Conservation (phyloP, 108 stramenopile genomes). For the Fragilariopsis cylindrus region DNA sequence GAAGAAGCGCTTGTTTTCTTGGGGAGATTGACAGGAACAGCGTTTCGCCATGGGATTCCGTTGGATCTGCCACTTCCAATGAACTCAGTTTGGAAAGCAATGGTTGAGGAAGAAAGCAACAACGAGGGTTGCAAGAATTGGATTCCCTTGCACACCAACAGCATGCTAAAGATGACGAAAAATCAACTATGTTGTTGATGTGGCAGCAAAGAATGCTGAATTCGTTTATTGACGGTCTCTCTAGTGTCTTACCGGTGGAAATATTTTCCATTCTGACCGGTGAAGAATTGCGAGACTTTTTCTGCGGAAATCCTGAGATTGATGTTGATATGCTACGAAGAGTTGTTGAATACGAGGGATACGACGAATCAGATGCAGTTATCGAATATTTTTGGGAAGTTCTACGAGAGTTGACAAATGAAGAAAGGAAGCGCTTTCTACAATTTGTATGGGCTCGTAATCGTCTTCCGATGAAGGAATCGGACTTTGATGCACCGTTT, state of each 20-base stretch:
- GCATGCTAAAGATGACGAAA: constrained; percentile 10
- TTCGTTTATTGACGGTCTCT: constrained; percentile 87
- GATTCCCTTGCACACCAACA: constrained; percentile 62
- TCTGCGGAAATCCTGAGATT: constrained; percentile 94
- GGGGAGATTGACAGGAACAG: constrained; percentile 92
- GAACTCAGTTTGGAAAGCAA: constrained; percentile 70
- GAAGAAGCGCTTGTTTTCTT: constrained; percentile 84
- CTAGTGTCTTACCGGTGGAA: constrained; percentile 91
- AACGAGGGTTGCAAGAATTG: constrained; percentile 53
- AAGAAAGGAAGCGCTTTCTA: constrained; percentile 88
- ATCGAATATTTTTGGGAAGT: constrained; percentile 93
- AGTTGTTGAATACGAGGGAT: constrained; percentile 96
- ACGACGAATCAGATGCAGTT: constrained; percentile 66
- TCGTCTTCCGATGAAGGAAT: constrained; percentile 81
- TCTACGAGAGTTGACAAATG: constrained; percentile 84
- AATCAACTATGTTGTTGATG: constrained; percentile 31
- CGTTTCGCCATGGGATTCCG: constrained; percentile 87
- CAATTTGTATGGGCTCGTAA: constrained; percentile 98
- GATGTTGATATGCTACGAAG: constrained; percentile 90
- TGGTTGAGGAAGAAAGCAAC: constrained; percentile 56
- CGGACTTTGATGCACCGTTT: constrained; percentile 92
- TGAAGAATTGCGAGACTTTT: constrained; percentile 79
- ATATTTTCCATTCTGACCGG: constrained; percentile 86
- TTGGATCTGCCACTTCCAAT: constrained; percentile 82
- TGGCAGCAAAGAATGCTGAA: constrained; percentile 78